These are phyloP conservation scores for Suhomyces taliae DNA, from an alignment of 1,139 yeast genomes.

Conservation along the genomic window DNA sequence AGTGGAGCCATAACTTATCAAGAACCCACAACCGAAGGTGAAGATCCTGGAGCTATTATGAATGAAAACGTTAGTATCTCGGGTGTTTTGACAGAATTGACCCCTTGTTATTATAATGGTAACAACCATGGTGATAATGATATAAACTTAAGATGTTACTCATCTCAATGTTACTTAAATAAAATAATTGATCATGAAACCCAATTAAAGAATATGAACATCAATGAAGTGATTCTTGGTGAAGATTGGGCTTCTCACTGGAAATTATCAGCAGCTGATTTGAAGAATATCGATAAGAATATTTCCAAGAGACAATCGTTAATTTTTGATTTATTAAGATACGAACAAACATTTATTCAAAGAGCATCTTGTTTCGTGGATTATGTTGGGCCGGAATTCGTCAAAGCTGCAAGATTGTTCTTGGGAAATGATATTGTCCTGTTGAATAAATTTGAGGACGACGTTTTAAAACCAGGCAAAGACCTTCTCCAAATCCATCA, in stretches of 20 bases:
- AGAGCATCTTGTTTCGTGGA: slow-evolving; percentile 67
- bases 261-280: slow-evolving; percentile 59
- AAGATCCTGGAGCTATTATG: slow-evolving; percentile 25
- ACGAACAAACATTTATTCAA: slow-evolving; percentile 73
- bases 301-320: slow-evolving; percentile 71
- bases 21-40: slow-evolving; percentile 4
- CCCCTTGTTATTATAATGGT: slow-evolving; percentile 38
- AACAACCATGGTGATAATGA: slow-evolving; percentile 22
- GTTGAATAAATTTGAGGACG: slow-evolving; percentile 53
- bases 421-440: slow-evolving; percentile 33
- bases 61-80: slow-evolving; percentile 23
- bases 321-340: slow-evolving; percentile 71
- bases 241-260: slow-evolving; percentile 79
- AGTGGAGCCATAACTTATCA: slow-evolving; percentile 47
- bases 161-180: slow-evolving; percentile 40
- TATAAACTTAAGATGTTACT: slow-evolving; percentile 34
- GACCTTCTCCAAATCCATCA: slow-evolving; percentile 64
- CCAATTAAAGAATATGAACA: slow-evolving; percentile 32
- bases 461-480: slow-evolving; percentile 60
- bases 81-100: slow-evolving; percentile 42
- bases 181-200: slow-evolving; percentile 37
- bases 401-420: slow-evolving; percentile 49
- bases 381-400: slow-evolving; percentile 43
- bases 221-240: slow-evolving; percentile 39
- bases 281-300: slow-evolving; percentile 53